These are phyloP conservation scores for Serendipita sp. DNA, from an alignment of 768 basidiomycete species.

Conservation along the genomic window DNA sequence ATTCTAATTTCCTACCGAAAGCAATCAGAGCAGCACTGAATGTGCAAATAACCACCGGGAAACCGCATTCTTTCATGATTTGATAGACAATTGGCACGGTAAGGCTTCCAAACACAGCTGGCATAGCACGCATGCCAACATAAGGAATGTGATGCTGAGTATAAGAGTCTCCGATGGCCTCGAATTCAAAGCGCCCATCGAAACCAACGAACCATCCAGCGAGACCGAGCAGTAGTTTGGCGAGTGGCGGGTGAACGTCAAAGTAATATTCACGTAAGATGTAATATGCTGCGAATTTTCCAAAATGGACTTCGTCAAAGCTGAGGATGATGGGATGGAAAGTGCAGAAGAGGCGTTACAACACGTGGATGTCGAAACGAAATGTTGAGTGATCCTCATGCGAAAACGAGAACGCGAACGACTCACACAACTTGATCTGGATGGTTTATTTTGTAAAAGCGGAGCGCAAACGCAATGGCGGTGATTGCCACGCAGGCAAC, in stretches of 20 bases:
- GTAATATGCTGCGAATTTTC: conserved; percentile 94
- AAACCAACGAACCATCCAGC: conserved; percentile 96
- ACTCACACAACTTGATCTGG: conserved; percentile 90
- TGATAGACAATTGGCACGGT: conserved; percentile 84
- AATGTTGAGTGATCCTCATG: not conserved
- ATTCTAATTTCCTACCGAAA: conserved; percentile 50
- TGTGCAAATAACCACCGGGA: conserved; percentile 76
- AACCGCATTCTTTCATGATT: conserved; percentile 97
- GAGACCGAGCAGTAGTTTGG: conserved; percentile 85
- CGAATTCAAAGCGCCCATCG: conserved; percentile 86
- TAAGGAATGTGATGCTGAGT: conserved; percentile 77
- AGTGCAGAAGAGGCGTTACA: not conserved
- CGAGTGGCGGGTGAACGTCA: conserved; percentile 96
- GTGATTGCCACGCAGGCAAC: conserved; percentile 24
- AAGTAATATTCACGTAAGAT: conserved; percentile 92
- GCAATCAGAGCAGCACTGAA: conserved; percentile 78
- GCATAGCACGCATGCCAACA: conserved; percentile 82
- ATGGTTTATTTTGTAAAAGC: conserved; percentile 89
- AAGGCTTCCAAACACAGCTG: conserved; percentile 79
- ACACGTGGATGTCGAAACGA: not conserved
- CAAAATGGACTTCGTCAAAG: conserved; percentile 97
- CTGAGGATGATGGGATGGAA: conserved; percentile 26
- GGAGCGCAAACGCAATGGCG: conserved; percentile 59
- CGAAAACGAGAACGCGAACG: not conserved
- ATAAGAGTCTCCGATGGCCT: conserved; percentile 91